phyloP scores from a whole-genome alignment of 2,329 filamentous ascomycete genomes.

The Colletotrichum truncatum region DNA sequence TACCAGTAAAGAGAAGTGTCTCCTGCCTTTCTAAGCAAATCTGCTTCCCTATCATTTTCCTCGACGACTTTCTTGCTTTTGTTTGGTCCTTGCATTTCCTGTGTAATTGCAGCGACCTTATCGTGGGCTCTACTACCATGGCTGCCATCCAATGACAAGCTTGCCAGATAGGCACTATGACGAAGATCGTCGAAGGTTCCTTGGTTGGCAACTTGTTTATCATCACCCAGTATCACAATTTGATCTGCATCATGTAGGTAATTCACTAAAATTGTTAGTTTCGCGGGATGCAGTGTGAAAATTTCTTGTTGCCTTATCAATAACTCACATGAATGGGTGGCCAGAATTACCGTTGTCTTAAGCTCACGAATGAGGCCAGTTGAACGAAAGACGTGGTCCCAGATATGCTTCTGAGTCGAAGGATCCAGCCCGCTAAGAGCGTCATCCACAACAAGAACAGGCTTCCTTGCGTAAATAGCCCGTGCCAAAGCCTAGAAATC shows the following conservation, averaged over 20 bases:
- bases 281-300: no score
- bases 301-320: background rate
- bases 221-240: conserved; percentile 7
- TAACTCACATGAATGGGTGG: conserved; percentile 43
- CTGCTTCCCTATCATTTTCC: background rate
- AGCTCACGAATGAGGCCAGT: conserved; percentile 44
- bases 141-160: background rate
- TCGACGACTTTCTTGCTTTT: background rate
- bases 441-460: conserved; percentile 48
- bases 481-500: conserved; percentile 40
- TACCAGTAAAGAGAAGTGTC: conserved; percentile 17
- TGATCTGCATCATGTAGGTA: background rate
- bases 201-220: background rate
- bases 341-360: conserved; percentile 40
- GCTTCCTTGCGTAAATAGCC: conserved; percentile 42
- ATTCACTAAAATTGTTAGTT: background rate
- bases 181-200: background rate
- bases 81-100: background rate
- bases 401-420: conserved; percentile 51
- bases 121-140: background rate
- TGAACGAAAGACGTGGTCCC: conserved; percentile 46
- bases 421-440: conserved; percentile 51
- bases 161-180: background rate
- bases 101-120: no score
- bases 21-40: conserved; percentile 12